These are phyloP conservation scores for Termitomyces eurrhizus DNA, from an alignment of 768 basidiomycete species.

Conservation along the genomic window DNA sequence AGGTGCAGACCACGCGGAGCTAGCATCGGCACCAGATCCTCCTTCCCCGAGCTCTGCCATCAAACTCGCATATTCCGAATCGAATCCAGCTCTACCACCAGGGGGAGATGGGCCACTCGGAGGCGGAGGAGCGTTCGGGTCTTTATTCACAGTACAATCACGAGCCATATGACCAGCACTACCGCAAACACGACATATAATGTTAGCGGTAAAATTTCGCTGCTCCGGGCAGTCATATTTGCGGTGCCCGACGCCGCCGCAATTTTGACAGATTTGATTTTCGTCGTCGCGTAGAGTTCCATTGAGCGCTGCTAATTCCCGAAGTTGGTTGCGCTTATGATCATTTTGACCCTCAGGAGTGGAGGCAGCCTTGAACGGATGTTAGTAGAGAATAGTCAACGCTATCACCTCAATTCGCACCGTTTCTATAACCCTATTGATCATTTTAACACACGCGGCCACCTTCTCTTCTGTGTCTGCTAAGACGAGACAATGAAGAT, in stretches of 20 bases:
- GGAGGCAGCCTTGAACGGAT: constrained; percentile 78
- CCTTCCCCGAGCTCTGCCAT: constrained; percentile 98
- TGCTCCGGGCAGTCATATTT: constrained; percentile 99
- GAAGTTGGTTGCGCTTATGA: constrained; percentile 97
- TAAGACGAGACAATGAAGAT: constrained; percentile 95
- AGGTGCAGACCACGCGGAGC: constrained; percentile 49
- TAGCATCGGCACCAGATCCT: constrained; percentile 47
- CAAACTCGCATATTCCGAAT: constrained; percentile 94
- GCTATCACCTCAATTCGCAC: constrained; percentile 42
- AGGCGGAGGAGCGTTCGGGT: constrained; percentile 64
- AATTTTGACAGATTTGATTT: constrained; percentile 98
- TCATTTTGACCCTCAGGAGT: constrained; percentile 99
- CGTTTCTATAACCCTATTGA: constrained; percentile 97
- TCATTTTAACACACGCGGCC: constrained; percentile 85
- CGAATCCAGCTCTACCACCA: constrained; percentile 75
- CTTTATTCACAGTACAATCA: constrained; percentile 92
- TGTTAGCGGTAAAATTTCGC: constrained; percentile 97
- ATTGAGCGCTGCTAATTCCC: constrained; percentile 95
- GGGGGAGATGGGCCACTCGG: constrained; percentile 45
- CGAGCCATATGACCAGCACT: constrained; percentile 99
- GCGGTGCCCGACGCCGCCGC: constrained; percentile 89
- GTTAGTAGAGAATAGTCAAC: neutral
- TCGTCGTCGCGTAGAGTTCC: constrained; percentile 99
- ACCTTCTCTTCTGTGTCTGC: constrained; percentile 94
- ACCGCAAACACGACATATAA: constrained; percentile 98